Evolutionary conservation across 805 yeast genomes (phyloP).

Genomic region (Cyberlindnera japonica): DNA sequence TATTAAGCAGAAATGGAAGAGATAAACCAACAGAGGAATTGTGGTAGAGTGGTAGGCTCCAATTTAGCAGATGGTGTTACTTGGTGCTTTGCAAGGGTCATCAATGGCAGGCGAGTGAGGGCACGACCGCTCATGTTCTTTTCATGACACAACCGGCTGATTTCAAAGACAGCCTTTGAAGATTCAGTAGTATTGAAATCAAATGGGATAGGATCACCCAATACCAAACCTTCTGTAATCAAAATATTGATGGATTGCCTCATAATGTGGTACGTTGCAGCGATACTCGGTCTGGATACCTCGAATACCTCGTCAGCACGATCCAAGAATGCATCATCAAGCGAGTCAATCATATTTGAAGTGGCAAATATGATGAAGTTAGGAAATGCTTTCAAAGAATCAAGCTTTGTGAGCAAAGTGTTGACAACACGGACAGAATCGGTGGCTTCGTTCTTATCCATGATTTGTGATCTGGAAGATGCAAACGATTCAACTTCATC

Average conservation of each 20-base stretch:
- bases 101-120: conserved; percentile 10
- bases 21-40: background rate
- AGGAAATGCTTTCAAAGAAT: conserved; percentile 32
- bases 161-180: background rate
- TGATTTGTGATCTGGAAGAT: conserved; percentile 34
- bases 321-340: conserved; percentile 44
- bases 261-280: conserved; percentile 31
- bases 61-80: conserved; percentile 1
- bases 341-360: conserved; percentile 35
- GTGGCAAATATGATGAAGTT: conserved; percentile 40
- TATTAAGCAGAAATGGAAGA: background rate
- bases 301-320: conserved; percentile 37
- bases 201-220: background rate
- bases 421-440: conserved; percentile 43
- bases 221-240: conserved; percentile 2
- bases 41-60: background rate
- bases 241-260: conserved; percentile 23
- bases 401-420: conserved; percentile 40
- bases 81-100: conserved; percentile 6
- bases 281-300: conserved; percentile 33
- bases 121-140: conserved; percentile 13
- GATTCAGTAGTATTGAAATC: background rate
- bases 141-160: conserved; percentile 8
- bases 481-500: conserved; percentile 47
- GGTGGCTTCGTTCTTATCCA: conserved; percentile 37